phyloP scores from a whole-genome alignment of 106 monocot species.

The Alisma plantagoaquatica region DNA sequence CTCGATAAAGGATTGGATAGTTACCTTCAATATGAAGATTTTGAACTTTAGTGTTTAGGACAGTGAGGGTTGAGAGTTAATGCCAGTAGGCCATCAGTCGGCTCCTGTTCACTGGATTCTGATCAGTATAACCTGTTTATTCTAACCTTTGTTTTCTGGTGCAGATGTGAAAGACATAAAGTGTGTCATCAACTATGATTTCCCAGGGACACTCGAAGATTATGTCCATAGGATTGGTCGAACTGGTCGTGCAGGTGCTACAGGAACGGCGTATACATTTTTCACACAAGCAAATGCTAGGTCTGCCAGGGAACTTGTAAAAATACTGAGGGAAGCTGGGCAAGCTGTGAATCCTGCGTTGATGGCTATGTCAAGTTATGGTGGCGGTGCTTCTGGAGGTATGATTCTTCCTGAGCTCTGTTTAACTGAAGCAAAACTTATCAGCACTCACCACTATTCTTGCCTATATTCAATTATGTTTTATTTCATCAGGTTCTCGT shows the following conservation, averaged over 20 bases:
- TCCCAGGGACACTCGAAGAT: slow-evolving; percentile 85
- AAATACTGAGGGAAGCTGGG: slow-evolving; percentile 81
- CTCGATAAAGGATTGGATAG: not conserved
- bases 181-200: slow-evolving; percentile 98
- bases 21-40: no score
- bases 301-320: slow-evolving; percentile 62
- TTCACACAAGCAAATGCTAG: slow-evolving; percentile 67
- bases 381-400: slow-evolving; percentile 21
- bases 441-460: not conserved
- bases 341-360: slow-evolving; percentile 63
- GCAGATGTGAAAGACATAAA: slow-evolving; percentile 99
- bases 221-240: slow-evolving; percentile 97
- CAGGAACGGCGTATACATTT: slow-evolving; percentile 69
- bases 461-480: not conserved
- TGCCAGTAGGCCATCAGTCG: no score
- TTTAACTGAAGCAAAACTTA: no score
- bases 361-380: slow-evolving; percentile 34
- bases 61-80: no score
- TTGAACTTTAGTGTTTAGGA: no score
- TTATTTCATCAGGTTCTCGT: slow-evolving; percentile 22
- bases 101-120: no score
- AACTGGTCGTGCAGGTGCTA: slow-evolving; percentile 94
- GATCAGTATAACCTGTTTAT: not conserved
- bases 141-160: slow-evolving; percentile 7
- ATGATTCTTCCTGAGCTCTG: no score